Conservation (phyloP, 371 early-diverging fungal genomes). For the Blastocladiella emersonii region DNA sequence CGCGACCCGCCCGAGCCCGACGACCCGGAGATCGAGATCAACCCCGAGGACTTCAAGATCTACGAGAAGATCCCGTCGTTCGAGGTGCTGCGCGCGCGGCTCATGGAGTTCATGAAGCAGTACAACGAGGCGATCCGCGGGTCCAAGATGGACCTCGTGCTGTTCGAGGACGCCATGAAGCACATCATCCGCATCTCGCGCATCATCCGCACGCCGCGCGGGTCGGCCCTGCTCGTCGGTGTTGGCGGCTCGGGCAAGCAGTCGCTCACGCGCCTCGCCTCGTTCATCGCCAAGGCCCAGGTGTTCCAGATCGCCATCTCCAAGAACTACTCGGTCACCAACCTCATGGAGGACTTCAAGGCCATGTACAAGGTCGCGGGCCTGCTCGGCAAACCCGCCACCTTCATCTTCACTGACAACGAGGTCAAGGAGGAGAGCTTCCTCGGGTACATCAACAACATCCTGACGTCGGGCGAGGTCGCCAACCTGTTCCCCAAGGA, state of each 20-base stretch:
- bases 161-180: conserved; percentile 48
- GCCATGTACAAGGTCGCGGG: conserved; percentile 44
- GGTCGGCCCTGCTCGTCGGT: conserved; percentile 41
- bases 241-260: conserved; percentile 49
- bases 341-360: conserved; percentile 42
- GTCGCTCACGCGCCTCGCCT: conserved; percentile 38
- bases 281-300: conserved; percentile 39
- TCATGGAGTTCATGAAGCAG: conserved; percentile 38
- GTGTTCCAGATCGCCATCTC: conserved; percentile 44
- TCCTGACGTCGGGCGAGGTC: conserved; percentile 44
- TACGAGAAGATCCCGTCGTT: conserved; percentile 41
- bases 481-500: conserved; percentile 43
- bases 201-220: conserved; percentile 38
- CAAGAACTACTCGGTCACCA: conserved; percentile 32
- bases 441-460: conserved; percentile 44
- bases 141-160: conserved; percentile 41
- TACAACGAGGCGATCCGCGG: conserved; percentile 43
- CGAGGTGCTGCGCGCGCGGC: conserved; percentile 26
- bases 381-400: conserved; percentile 30
- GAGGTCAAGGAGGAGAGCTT: conserved; percentile 45
- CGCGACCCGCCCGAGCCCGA: conserved; percentile 42
- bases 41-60: conserved; percentile 35
- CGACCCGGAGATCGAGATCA: conserved; percentile 39
- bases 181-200: conserved; percentile 41
- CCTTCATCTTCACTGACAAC: conserved; percentile 47